Evolutionary conservation across 2,329 filamentous ascomycete genomes (phyloP).

Genomic region (Xylariaceae sp.): DNA sequence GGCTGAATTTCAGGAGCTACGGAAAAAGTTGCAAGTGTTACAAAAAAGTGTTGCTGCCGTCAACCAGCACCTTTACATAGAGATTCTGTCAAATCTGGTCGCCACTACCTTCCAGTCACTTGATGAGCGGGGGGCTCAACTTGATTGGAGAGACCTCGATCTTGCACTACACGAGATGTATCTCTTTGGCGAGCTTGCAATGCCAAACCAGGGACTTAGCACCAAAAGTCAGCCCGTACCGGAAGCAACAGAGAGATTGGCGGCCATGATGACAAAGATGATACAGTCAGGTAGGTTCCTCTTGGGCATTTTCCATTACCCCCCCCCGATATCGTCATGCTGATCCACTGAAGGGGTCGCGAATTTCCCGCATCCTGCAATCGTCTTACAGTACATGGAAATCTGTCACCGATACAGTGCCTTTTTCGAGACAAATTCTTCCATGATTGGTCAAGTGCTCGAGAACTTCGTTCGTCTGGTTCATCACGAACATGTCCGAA

Average conservation of each 20-base stretch:
- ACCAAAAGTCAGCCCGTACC: constrained; percentile 78
- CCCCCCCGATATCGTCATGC: constrained; percentile 20
- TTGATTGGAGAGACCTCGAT: constrained; percentile 95
- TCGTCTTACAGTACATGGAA: constrained; percentile 96
- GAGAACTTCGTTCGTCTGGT: constrained; percentile 89
- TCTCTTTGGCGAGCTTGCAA: constrained; percentile 89
- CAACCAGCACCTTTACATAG: constrained; percentile 82
- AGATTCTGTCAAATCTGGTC: constrained; percentile 84
- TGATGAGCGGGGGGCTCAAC: constrained; percentile 65
- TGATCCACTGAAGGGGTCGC: constrained; percentile 60
- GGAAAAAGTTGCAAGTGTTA: constrained; percentile 82
- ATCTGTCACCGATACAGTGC: constrained; percentile 91
- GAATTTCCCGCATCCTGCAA: constrained; percentile 82
- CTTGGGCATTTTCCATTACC: constrained; percentile 6
- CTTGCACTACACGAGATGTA: constrained; percentile 94
- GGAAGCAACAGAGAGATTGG: constrained; percentile 73
- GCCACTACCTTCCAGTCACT: constrained; percentile 80
- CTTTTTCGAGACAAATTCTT: constrained; percentile 82
- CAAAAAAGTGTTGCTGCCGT: constrained; percentile 91
- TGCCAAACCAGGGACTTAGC: constrained; percentile 82
- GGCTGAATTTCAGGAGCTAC: constrained; percentile 92
- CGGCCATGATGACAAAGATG: constrained; percentile 94
- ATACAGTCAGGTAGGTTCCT: constrained; percentile 72
- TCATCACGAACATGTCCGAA: constrained; percentile 81
- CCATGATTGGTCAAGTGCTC: constrained; percentile 79